These are phyloP conservation scores for Lichtheimia corymbifera DNA, from an alignment of 371 early-diverging fungal species.

Conservation along the genomic window DNA sequence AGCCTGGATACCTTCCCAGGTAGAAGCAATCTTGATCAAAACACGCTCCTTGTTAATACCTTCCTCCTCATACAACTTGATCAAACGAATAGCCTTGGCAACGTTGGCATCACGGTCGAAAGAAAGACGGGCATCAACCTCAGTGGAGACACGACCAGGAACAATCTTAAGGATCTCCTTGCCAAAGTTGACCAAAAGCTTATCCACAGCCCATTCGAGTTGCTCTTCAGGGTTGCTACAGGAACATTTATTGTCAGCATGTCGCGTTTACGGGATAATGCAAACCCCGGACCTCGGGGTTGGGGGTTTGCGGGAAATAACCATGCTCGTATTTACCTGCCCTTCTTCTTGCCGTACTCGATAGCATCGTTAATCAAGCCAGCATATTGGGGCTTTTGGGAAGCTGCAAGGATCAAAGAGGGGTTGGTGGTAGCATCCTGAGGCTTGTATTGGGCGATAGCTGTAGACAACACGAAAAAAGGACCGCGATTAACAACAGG, in stretches of 20 bases:
- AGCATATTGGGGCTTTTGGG: conserved; percentile 89
- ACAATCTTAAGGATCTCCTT: conserved; percentile 94
- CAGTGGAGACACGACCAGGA: conserved; percentile 98
- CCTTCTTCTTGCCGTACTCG: conserved; percentile 79
- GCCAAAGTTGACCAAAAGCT: conserved; percentile 96
- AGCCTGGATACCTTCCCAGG: conserved; percentile 99
- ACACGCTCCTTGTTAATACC: conserved; percentile 89
- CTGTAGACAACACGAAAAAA: conserved; percentile 35
- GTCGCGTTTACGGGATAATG: too few species aligned
- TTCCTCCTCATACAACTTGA: conserved; percentile 85
- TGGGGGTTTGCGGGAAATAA: too few species aligned
- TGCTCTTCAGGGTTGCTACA: conserved; percentile 58
- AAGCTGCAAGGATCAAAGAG: conserved; percentile 93
- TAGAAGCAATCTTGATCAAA: conserved; percentile 98
- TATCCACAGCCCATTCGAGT: conserved; percentile 87
- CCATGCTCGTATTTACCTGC: conserved; percentile 30
- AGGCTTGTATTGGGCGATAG: conserved; percentile 96
- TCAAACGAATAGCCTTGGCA: conserved; percentile 88
- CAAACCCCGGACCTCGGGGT: too few species aligned
- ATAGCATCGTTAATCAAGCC: conserved; percentile 90
- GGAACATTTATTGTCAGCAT: too few species aligned
- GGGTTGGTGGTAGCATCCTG: conserved; percentile 99
- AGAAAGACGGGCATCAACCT: conserved; percentile 96
- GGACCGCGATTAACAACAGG: too few species aligned
- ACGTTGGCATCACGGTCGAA: conserved; percentile 93